Conservation (phyloP, 352 stramenopile species). For the Phytophthora parvispora region DNA sequence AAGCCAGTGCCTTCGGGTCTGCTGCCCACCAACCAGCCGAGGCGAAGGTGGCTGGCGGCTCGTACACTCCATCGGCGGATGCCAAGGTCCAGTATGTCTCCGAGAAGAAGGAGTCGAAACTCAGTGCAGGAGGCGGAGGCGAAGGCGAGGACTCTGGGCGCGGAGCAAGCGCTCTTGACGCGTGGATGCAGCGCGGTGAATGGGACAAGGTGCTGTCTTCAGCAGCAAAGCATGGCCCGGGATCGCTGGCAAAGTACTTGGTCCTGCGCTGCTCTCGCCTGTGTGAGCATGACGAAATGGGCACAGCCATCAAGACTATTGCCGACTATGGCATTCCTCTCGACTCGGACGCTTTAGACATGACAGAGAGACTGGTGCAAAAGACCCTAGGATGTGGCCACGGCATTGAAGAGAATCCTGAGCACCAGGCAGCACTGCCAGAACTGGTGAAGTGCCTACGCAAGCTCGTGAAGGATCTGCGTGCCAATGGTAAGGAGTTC, state of each 20-base stretch:
- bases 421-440: constrained; percentile 54
- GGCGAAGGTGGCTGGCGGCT: constrained; percentile 46
- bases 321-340: constrained; percentile 84
- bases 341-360: constrained; percentile 60
- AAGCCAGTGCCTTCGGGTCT: constrained; percentile 81
- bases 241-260: constrained; percentile 90
- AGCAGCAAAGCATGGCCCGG: constrained; percentile 77
- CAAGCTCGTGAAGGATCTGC: constrained; percentile 81
- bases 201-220: constrained; percentile 95
- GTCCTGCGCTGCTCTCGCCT: constrained; percentile 77
- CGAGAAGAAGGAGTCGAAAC: constrained; percentile 70
- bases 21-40: constrained; percentile 56
- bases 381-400: constrained; percentile 65
- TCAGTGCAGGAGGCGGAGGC: constrained; percentile 31
- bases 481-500: constrained; percentile 60
- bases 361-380: constrained; percentile 61
- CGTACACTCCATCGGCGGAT: constrained; percentile 70
- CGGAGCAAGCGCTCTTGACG: constrained; percentile 82
- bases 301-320: constrained; percentile 84
- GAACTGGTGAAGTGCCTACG: constrained; percentile 79
- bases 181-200: constrained; percentile 94
- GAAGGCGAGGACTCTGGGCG: constrained; percentile 52
- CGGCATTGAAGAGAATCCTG: constrained; percentile 47
- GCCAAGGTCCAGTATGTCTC: constrained; percentile 51
- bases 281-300: constrained; percentile 77